Percentiles rank a stretch among this genome's conserved stretches.
Evolutionary conservation across 2,329 filamentous ascomycete genomes (phyloP).

Genomic region (Raffaelea ambrosiae): DNA sequence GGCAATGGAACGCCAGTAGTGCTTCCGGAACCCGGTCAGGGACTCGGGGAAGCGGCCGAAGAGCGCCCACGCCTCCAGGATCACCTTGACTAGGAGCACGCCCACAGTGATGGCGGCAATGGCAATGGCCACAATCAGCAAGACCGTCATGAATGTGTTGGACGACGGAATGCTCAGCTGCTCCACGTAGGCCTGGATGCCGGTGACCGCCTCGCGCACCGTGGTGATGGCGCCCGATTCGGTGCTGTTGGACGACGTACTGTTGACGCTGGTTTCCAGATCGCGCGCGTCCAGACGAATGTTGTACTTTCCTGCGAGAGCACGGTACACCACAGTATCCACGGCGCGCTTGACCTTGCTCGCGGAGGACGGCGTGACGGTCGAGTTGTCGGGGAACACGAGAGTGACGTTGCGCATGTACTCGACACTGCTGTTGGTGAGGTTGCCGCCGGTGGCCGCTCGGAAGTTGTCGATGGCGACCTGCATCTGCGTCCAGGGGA

Average conservation of each 20-base stretch:
- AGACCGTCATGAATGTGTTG: conserved; percentile 93
- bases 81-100: conserved; percentile 82
- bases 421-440: conserved; percentile 69
- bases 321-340: conserved; percentile 37
- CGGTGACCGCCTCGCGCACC: conserved; percentile 48
- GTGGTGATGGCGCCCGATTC: conserved; percentile 15
- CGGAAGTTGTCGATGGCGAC: conserved; percentile 78
- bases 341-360: conserved; percentile 48
- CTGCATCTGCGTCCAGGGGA: conserved; percentile 78
- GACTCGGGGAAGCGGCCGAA: conserved; percentile 76
- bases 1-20: conserved; percentile 90
- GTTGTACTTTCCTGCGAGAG: conserved; percentile 17
- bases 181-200: conserved; percentile 77
- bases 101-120: conserved; percentile 76
- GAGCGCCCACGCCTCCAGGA: conserved; percentile 86
- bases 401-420: conserved; percentile 70
- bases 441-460: conserved; percentile 70
- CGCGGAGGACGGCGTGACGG: conserved; percentile 29
- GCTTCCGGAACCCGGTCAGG: conserved; percentile 78
- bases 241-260: conserved; percentile 14
- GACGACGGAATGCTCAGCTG: conserved; percentile 75
- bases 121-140: conserved; percentile 80
- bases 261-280: conserved; percentile 36
- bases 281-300: conserved; percentile 29
- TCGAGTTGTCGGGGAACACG: conserved; percentile 55